Base-by-base conservation (phyloP, 2,329 filamentous ascomycete genomes). In the Thelonectria rubi region DNA sequence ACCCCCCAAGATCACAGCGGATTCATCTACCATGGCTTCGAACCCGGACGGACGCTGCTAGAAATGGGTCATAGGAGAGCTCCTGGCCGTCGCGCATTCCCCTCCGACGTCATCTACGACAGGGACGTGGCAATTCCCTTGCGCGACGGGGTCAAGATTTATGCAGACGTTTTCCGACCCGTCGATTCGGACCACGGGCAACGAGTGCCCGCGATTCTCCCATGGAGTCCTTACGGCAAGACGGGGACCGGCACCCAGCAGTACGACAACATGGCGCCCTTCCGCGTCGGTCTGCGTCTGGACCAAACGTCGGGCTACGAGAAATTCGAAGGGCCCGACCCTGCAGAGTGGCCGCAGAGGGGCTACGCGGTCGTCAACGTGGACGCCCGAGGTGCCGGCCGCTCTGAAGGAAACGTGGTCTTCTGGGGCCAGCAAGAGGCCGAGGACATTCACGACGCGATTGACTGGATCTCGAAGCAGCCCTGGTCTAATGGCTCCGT, bases 271-370 rank as follows among this genome's bases (percentile, higher is more conserved):
- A 55, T 55, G 42, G 52, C 26, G 14, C 52, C 52, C 11, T 47
- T 55, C 52, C 18, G 42, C 10, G 34, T 26, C 15, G 52, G 52
- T 11, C 26, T 55, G 5, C 5, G 17, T 8, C 12, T 47, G 10
- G 26, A 55, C 8, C 52, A 47, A 39, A 47, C 52, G 11, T 55
- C 52, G 24, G 52, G 52, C 39, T 55, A 55, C 43, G 52, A 55
- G 47, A 55, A 47, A 14, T 55, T 55, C 18, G 52, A 54, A 40
- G 51, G 39, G 30, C 51, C 40, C 11, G 51, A 54, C 18, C 51
- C 51, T n/a, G 51, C 51, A 24, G 51, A 46, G 14, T 54, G 51
- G 51, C 45, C 39, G 5, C 39, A 21, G 4, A 30, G 51, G 6
- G 51, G 51, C 24, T 54, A 54, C 6, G 40, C 51, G 39, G 24